These are phyloP conservation scores for Xylaria sp. DNA, from an alignment of 2,329 filamentous ascomycete genomes.

Conservation along the genomic window DNA sequence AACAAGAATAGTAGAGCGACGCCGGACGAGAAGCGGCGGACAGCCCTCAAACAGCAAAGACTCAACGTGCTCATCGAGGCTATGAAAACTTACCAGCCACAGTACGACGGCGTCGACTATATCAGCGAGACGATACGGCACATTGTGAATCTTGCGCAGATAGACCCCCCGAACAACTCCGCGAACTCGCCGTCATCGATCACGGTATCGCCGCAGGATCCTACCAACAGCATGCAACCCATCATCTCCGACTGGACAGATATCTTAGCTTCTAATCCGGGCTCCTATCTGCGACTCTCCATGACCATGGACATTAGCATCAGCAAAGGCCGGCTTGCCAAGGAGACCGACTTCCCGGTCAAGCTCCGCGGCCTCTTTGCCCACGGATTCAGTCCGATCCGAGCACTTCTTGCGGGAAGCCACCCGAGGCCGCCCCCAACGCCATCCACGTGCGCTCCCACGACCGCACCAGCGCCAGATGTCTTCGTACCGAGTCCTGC, in stretches of 20 bases:
- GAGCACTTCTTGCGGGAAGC: conserved; percentile 46
- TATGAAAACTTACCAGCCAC: conserved; percentile 59
- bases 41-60: conserved; percentile 56
- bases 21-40: conserved; percentile 49
- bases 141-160: conserved; percentile 56
- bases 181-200: conserved; percentile 25
- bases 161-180: conserved; percentile 46
- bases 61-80: conserved; percentile 59
- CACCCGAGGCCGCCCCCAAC: conserved; percentile 6
- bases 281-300: conserved; percentile 56
- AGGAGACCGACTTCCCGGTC: conserved; percentile 56
- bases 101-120: conserved; percentile 59
- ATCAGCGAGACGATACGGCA: conserved; percentile 58
- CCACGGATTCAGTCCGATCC: conserved; percentile 52
- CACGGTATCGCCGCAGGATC: background rate
- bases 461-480: conserved; percentile 12
- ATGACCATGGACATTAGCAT: conserved; percentile 58
- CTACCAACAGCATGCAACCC: conserved; percentile 36
- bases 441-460: background rate
- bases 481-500: conserved; percentile 32
- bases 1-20: conserved; percentile 38
- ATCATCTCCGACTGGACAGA: conserved; percentile 56
- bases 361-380: conserved; percentile 54
- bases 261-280: conserved; percentile 55
- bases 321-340: conserved; percentile 55